These are phyloP conservation scores for Fusarium bactridioides DNA, from an alignment of 2,329 filamentous ascomycete genomes.

Conservation along the genomic window DNA sequence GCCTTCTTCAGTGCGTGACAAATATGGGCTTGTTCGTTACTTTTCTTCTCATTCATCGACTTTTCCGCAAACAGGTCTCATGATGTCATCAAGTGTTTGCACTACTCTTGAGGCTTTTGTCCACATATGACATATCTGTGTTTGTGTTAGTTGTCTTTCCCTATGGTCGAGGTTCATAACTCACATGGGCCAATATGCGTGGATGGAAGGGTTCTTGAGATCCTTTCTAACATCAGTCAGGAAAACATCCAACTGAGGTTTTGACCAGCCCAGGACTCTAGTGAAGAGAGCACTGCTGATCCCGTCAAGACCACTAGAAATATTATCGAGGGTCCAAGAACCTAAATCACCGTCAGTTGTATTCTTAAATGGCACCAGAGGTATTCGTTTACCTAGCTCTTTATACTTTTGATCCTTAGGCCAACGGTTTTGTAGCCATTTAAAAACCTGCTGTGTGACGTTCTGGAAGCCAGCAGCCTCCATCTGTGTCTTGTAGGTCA, in stretches of 20 bases:
- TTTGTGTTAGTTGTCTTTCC: neutral
- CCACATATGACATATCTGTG: slow-evolving; percentile 2
- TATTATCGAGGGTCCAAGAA: slow-evolving; percentile 31
- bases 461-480: slow-evolving; percentile 59
- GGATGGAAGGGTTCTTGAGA: slow-evolving; percentile 35
- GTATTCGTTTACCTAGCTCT: slow-evolving; percentile 49
- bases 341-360: neutral
- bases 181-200: slow-evolving; percentile 42
- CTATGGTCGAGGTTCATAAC: neutral
- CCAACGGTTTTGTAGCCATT: slow-evolving; percentile 59
- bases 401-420: slow-evolving; percentile 58
- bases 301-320: slow-evolving; percentile 33
- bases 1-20: too few species aligned
- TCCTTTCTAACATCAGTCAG: slow-evolving; percentile 38
- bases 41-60: neutral
- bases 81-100: neutral
- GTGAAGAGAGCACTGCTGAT: slow-evolving; percentile 42
- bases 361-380: neutral
- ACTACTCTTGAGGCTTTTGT: neutral
- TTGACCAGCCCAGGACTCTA: slow-evolving; percentile 36
- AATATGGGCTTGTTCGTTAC: neutral
- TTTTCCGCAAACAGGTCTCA: neutral
- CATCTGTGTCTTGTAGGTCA: slow-evolving; percentile 44
- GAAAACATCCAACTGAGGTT: slow-evolving; percentile 37
- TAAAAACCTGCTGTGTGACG: slow-evolving; percentile 54